A percentile compares a stretch with the other conserved stretches of the same genome.
Conservation (phyloP, 2,329 filamentous ascomycete genomes). For the Didymella segeticola region DNA sequence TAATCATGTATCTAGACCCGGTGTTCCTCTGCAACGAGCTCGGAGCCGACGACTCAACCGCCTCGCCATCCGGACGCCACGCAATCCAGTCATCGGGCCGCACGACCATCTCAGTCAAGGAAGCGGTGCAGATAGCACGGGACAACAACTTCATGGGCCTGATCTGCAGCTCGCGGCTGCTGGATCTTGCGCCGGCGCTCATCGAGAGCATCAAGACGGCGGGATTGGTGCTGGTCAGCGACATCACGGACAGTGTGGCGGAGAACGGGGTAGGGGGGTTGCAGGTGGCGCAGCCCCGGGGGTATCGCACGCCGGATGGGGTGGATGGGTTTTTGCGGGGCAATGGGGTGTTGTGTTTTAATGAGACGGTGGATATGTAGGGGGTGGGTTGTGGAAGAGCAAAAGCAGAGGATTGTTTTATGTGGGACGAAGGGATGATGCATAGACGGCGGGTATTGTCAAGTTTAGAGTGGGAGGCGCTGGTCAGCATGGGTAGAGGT, state of each 20-base stretch:
- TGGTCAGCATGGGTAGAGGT: too few relatives aligned
- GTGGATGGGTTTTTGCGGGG: conserved; percentile 86
- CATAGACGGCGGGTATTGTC: too few relatives aligned
- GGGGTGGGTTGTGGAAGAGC: too few relatives aligned
- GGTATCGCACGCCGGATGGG: conserved; percentile 70
- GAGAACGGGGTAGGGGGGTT: conserved; percentile 45
- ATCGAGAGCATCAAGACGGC: conserved; percentile 94
- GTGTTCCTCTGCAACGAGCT: conserved; percentile 95
- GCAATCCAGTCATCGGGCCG: conserved; percentile 68
- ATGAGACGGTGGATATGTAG: conserved; percentile 75
- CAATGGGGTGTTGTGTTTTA: conserved; percentile 90
- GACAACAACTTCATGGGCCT: conserved; percentile 98
- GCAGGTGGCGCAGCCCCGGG: conserved; percentile 49
- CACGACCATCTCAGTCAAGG: conserved; percentile 86
- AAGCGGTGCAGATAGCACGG: conserved; percentile 89
- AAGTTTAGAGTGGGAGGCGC: too few relatives aligned
- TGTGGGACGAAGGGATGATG: too few relatives aligned
- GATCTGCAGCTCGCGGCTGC: conserved; percentile 82
- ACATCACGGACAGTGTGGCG: conserved; percentile 70
- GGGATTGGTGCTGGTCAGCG: conserved; percentile 88
- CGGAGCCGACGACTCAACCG: conserved; percentile 66
- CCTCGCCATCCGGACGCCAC: conserved; percentile 41
- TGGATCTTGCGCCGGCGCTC: conserved; percentile 86
- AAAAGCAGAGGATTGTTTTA: too few relatives aligned
- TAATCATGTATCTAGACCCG: conserved; percentile 64